Evolutionary conservation across 495 filamentous ascomycete genomes (phyloP).

Genomic region (Penicillium malachiteum): DNA sequence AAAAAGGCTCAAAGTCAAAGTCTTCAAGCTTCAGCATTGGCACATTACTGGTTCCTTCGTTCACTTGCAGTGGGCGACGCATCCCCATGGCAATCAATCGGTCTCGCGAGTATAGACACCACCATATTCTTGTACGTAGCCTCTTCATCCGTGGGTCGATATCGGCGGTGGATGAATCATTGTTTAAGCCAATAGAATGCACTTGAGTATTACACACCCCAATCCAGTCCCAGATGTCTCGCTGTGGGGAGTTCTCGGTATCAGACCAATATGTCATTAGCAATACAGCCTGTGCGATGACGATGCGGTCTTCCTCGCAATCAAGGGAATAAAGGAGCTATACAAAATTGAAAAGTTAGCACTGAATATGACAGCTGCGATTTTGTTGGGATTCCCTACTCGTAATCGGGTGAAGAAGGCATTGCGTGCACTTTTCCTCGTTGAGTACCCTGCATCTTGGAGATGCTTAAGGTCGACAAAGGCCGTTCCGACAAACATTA

Average conservation of each 20-base stretch:
- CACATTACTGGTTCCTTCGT: conserved; percentile 81
- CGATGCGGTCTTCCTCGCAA: conserved; percentile 75
- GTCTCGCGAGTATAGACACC: conserved; percentile 89
- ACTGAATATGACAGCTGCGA: background rate
- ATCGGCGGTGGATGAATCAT: conserved; percentile 64
- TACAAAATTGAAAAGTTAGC: background rate
- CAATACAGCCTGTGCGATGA: conserved; percentile 74
- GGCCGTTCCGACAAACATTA: conserved; percentile 77
- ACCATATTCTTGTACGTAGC: conserved; percentile 83
- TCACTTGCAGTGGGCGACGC: conserved; percentile 80
- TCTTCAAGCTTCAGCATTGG: conserved; percentile 76
- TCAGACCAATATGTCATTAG: conserved; percentile 90
- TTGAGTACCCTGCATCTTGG: conserved; percentile 64
- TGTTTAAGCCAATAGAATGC: conserved; percentile 77
- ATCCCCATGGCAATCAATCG: conserved; percentile 82
- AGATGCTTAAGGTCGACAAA: conserved; percentile 72
- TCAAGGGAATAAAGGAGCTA: conserved; percentile 76
- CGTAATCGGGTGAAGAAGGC: conserved; percentile 72
- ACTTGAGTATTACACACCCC: conserved; percentile 77
- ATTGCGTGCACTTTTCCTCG: conserved; percentile 69
- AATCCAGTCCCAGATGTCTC: conserved; percentile 87
- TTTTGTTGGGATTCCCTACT: conserved; percentile 45
- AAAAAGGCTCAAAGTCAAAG: conserved; percentile 68
- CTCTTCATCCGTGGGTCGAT: conserved; percentile 59
- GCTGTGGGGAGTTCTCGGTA: conserved; percentile 57